Evolutionary conservation across 345 rosid genomes (phyloP).

Genomic region (Aquilaria sinensis): DNA sequence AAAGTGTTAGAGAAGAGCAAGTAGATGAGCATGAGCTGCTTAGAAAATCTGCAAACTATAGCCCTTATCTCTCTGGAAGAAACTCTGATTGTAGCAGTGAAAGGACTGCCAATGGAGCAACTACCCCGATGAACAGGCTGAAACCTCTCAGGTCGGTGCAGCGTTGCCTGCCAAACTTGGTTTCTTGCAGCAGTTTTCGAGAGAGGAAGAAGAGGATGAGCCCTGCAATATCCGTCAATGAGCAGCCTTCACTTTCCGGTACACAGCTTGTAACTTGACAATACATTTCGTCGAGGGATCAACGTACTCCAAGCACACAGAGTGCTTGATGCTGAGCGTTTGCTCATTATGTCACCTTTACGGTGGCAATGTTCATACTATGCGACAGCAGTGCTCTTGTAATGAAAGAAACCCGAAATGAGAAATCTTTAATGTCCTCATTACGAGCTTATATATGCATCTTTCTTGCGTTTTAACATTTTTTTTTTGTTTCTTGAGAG

Average conservation of each 20-base stretch:
- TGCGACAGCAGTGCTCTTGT: too few relatives aligned
- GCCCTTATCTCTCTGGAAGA: conserved; percentile 47
- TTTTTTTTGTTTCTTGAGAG: too few relatives aligned
- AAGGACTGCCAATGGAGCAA: conserved; percentile 36
- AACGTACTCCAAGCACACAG: too few relatives aligned
- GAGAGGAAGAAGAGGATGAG: conserved; percentile 75
- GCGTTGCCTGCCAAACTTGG: conserved; percentile 79
- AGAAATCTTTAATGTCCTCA: too few relatives aligned
- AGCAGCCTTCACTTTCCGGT: conserved; percentile 13
- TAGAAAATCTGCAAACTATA: conserved; percentile 33
- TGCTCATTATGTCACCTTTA: too few relatives aligned
- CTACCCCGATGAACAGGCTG: conserved; percentile 26
- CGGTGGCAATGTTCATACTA: too few relatives aligned
- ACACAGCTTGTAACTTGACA: too few relatives aligned
- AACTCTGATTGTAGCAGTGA: conserved; percentile 47
- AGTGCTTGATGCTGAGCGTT: too few relatives aligned
- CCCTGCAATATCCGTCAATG: conserved; percentile 32
- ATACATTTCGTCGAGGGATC: too few relatives aligned
- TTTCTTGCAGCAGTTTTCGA: conserved; percentile 43
- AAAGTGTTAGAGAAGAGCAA: conserved; percentile 42
- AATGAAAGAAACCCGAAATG: too few relatives aligned
- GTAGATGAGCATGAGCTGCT: conserved; percentile 24
- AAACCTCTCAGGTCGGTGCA: conserved; percentile 36
- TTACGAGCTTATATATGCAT: too few relatives aligned
- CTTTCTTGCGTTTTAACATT: too few relatives aligned